Evolutionary conservation across 495 filamentous ascomycete species (phyloP), one percentile per base, ranked within the genome.

Genomic region (Penicillium fimorum): DNA sequence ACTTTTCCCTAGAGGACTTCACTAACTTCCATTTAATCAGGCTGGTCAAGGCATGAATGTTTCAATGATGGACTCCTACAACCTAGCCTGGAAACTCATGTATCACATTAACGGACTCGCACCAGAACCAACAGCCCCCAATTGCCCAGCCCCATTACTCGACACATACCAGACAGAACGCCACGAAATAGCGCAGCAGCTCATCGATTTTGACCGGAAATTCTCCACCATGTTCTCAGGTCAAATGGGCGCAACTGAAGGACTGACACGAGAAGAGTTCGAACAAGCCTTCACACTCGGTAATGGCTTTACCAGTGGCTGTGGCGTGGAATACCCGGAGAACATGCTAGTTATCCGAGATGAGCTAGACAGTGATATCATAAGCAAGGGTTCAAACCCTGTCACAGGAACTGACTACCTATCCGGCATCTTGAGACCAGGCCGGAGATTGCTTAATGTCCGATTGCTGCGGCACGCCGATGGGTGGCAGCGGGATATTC

Each of bases 31-130:
- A 30, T 13, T 5, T 7, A 33, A 42, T 4, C 10, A 92, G 75
- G 88, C 88, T 24, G 90, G 88, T 5, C 90, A 93, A 76, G 90
- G 90, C 37, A 91, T 93, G 89, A 95, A 95, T 64, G 86, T 90
- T 10, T 87, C 86, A 1, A 90, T 94, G 77, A 82, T 91, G 55
- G 90, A 95, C 63, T 84, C 86, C 5, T 84, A 84, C 62, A 93
- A 94, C 63, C 75, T 95, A 3, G 88, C 84, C 7, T 95, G 90
- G 90, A 94, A 93, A 67, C 80, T 95, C 27, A 81, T 84, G 45
- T 80, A 84, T 29, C 84, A 87, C 27, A 78, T 90, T 56, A 75
- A 79, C 37, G 85, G 87, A 10, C 78, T 86, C 30, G 79, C 81
- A 2, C 63, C 68, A 1, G 48, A 32, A 56, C 18, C 50, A 10